Evolutionary conservation across 768 basidiomycete species (phyloP), one percentile per base, ranked within the genome.

Genomic region (Boletus reticuloceps): DNA sequence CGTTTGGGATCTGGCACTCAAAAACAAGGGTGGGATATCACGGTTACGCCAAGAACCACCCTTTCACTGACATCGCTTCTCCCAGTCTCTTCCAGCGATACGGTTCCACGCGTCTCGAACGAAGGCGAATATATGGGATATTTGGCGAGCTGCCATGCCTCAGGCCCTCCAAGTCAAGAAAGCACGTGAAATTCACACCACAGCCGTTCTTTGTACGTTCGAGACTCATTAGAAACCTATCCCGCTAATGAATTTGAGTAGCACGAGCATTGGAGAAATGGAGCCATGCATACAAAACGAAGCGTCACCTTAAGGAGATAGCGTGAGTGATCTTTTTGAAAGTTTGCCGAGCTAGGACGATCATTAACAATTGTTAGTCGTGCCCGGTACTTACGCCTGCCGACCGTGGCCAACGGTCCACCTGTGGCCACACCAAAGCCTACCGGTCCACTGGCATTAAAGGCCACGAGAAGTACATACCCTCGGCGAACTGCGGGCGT

Each of bases 311-410:
- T 40, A 91, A 89, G 68, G 89, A 91, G 49, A 85, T 91, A 46
- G 89, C 88, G 91, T 94, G 69, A 77, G 90, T 84, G 49, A 51
- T 58, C 50, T 50, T 20, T 31, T 51, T 54, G 59, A 45, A 39
- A 32, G 20, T 49, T 55, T 53, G 46, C 44, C 54, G 41, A 38
- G 61, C 57, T 47, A 17, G 44, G 53, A 65, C 60, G 60, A 64
- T 68, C 64, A 70, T 66, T 58, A 63, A 64, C 55, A 48, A 19
- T 62, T 50, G 47, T 39, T 36, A 93, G 91, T 55, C 90, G 91
- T 25, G 91, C 91, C 39, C 81, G 90, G 63, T 88, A 90, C 72
- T 80, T 93, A 57, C 85, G 87, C 55, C 76, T 93, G 37, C 88
- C 90, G 2, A 75, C 83, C 20, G 71, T 80, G 10, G 71, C 78